Base-by-base conservation (phyloP, 306 rosid species). In the Cicer pinnatifidum region DNA sequence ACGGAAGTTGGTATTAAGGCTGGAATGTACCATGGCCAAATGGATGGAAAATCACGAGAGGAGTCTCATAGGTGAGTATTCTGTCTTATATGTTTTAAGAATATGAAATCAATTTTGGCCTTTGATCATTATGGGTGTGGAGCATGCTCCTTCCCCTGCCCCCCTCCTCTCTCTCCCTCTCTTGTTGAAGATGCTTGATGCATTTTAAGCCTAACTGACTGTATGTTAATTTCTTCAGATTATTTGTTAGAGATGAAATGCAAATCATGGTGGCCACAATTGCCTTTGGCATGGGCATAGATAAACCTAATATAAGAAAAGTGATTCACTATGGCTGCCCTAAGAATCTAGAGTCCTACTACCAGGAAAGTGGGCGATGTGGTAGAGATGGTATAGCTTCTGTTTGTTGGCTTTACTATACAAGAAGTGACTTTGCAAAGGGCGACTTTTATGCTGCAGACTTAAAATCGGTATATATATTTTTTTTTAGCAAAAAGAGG, bases 231-330 rank as follows among this genome's bases (percentile, higher is more conserved):
- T 80, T 76, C 61, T 69, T 76, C 87, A 90, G 98, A 82, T 80
- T 88, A 76, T 92, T 92, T 81, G 86, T 90, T 52, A 86, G 89
- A 76, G 98, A 92, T 68, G 96, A 90, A 85, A 63, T 87, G 50
- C 86, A 86, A 73, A 79, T 92, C 73, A 92, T 92, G 98, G 96
- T 92, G 78, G 98, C 98, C 23, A 92, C 98, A 52, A 67, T 92
- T 70, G 97, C 98, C 75, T 92, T 92, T 87, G 98, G 98, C 54
- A 92, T 92, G 97, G 98, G 98, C 61, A 92, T 92, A 75, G 98
- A 92, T 84, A 92, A 92, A 84, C 98, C 98, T 56, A 87, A 90
- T 75, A 82, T 92, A 82, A 86, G 98, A 79, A 87, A 87, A 80
- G 98, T 92, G 78, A 92, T 92, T 77, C 98, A 92, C 76, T 90